A percentile compares a stretch with the other conserved stretches of the same genome.
Evolutionary conservation across 352 stramenopile genomes (phyloP).

Genomic region (Globisporangium cystogenes): DNA sequence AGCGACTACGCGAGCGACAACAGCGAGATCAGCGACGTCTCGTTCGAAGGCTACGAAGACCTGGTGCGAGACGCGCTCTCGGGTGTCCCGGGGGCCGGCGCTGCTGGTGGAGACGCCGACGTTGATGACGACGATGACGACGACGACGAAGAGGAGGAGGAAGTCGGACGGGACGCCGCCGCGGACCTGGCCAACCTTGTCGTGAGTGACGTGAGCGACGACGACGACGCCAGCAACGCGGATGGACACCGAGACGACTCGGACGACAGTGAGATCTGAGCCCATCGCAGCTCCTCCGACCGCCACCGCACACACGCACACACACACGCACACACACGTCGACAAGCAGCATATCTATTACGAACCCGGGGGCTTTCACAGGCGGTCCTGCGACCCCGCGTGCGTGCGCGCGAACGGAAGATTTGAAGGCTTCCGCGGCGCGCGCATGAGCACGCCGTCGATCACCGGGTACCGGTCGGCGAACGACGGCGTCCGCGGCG

Average conservation of each 20-base stretch:
- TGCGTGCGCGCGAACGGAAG: slow-evolving; percentile 26
- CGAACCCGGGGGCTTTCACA: slow-evolving; percentile 8
- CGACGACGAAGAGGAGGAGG: slow-evolving; percentile 16
- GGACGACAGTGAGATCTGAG: slow-evolving; percentile 58
- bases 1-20: slow-evolving; percentile 34
- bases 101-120: slow-evolving; percentile 1
- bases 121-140: slow-evolving; percentile 20
- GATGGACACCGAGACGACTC: slow-evolving; percentile 29
- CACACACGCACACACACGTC: slow-evolving; percentile 1
- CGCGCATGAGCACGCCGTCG: slow-evolving; percentile 77
- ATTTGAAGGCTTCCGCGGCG: slow-evolving; percentile 49
- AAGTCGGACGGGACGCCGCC: slow-evolving; percentile 17
- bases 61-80: slow-evolving; percentile 26
- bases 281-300: neutral
- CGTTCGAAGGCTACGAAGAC: slow-evolving; percentile 59
- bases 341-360: slow-evolving; percentile 17
- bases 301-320: neutral
- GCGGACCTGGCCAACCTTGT: slow-evolving; percentile 29
- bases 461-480: slow-evolving; percentile 77
- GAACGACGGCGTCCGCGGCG: slow-evolving; percentile 79
- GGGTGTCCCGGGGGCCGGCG: neutral
- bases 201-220: slow-evolving; percentile 46
- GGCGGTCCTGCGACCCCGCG: slow-evolving; percentile 1
- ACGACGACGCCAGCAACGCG: slow-evolving; percentile 24
- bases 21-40: slow-evolving; percentile 73